Percentiles rank a stretch among this genome's conserved stretches.
phyloP scores from a whole-genome alignment of 2,329 filamentous ascomycete genomes.

The Mycogone perniciosa region DNA sequence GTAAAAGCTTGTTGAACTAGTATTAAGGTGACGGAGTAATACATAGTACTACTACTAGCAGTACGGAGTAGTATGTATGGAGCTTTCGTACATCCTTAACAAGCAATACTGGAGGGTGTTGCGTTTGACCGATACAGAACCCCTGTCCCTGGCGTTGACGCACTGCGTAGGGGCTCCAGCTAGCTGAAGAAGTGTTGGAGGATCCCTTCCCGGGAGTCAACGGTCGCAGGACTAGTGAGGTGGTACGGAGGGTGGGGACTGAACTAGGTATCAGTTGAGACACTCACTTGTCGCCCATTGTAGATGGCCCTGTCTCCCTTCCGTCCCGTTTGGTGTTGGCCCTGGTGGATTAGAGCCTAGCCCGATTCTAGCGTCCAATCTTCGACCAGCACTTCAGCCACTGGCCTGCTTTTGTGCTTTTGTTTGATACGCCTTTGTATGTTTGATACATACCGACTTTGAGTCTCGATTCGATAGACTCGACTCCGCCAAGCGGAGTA shows the following conservation, averaged over 20 bases:
- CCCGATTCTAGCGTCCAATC: not conserved
- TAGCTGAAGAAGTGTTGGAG: slow-evolving; percentile 7
- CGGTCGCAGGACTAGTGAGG: slow-evolving; percentile 9
- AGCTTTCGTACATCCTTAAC: not conserved
- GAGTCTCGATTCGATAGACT: too few species aligned
- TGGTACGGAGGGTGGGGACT: slow-evolving; percentile 2
- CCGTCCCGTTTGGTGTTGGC: slow-evolving; percentile 1
- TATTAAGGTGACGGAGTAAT: too few species aligned
- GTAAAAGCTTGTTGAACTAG: too few species aligned
- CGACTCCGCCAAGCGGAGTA: too few species aligned
- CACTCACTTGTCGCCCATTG: slow-evolving; percentile 5
- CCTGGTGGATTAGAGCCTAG: not conserved
- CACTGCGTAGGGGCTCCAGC: slow-evolving; percentile 10
- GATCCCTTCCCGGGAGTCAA: slow-evolving; percentile 12
- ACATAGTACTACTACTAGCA: too few species aligned
- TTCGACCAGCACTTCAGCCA: slow-evolving; percentile 4
- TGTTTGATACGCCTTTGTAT: not conserved
- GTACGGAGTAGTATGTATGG: too few species aligned
- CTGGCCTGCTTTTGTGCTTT: not conserved
- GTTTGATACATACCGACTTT: too few species aligned
- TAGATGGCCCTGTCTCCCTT: slow-evolving; percentile 5
- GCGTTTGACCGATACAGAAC: slow-evolving; percentile 5
- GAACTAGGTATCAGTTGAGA: slow-evolving; percentile 3
- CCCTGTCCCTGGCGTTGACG: slow-evolving; percentile 10
- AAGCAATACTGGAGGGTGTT: not conserved